Conservation (phyloP, 73 alveolate genomes). For the Stentor coeruleus region DNA sequence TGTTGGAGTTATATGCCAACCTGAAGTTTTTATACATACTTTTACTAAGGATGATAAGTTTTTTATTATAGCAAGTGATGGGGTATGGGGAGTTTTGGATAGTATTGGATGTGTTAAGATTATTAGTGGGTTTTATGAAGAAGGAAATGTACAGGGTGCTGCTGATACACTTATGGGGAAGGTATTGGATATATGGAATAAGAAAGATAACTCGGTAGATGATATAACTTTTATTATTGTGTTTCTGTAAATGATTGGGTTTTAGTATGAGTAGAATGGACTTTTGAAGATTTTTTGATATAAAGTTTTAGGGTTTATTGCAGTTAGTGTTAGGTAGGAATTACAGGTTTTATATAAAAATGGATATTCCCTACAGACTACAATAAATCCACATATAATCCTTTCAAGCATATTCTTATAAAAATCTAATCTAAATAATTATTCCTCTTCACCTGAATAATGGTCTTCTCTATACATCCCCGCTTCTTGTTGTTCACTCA, state of each 20-base stretch:
- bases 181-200: constrained; percentile 31
- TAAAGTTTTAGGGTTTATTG: background rate
- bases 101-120: constrained; percentile 26
- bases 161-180: constrained; percentile 32
- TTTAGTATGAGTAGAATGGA: background rate
- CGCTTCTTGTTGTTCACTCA: constrained; percentile 28
- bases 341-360: background rate
- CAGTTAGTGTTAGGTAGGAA: background rate
- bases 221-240: constrained; percentile 46
- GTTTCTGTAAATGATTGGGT: background rate
- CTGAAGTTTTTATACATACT: constrained; percentile 56
- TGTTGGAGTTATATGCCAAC: constrained; percentile 85
- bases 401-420: background rate
- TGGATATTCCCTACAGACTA: background rate
- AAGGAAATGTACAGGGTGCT: constrained; percentile 37
- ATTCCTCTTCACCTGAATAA: constrained; percentile 23
- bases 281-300: background rate
- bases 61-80: constrained; percentile 75
- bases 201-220: constrained; percentile 43
- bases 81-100: constrained; percentile 67
- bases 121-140: no score
- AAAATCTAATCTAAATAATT: background rate
- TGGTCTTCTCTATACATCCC: constrained; percentile 26
- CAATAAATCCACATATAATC: background rate
- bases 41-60: constrained; percentile 47